These are phyloP conservation scores for Thielaviopsis ethacetica DNA, from an alignment of 2,329 filamentous ascomycete species.

Conservation along the genomic window DNA sequence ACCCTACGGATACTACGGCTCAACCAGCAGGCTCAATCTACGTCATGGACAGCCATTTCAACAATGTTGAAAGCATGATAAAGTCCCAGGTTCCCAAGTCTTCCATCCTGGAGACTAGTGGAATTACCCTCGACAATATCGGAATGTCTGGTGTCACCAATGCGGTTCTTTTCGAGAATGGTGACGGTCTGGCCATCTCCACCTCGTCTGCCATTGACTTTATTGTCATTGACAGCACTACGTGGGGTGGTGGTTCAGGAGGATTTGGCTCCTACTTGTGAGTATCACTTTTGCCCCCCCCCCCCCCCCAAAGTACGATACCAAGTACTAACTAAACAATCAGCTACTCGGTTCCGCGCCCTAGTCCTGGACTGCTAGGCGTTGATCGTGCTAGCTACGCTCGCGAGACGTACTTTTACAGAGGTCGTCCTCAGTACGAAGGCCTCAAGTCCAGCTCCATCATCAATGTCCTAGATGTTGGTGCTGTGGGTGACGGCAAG, in stretches of 20 bases:
- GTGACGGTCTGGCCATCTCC: background rate
- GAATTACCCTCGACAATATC: conserved; percentile 3
- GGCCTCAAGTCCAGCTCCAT: background rate
- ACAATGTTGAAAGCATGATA: background rate
- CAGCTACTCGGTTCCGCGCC: no score
- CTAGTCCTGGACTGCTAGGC: background rate
- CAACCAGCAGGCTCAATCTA: background rate
- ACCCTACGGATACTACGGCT: background rate
- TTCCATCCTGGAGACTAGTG: background rate
- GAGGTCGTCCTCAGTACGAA: background rate
- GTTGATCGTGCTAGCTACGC: background rate
- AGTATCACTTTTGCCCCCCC: background rate
- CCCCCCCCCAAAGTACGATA: background rate
- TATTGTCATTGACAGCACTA: background rate
- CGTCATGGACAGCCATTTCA: conserved; percentile 1
- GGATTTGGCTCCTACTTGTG: background rate
- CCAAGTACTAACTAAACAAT: background rate
- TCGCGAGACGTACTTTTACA: background rate
- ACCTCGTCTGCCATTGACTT: background rate
- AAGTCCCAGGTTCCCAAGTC: background rate
- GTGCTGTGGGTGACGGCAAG: background rate
- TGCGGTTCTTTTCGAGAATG: background rate
- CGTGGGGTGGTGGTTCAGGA: background rate
- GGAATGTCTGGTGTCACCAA: background rate
- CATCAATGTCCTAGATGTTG: background rate